These are phyloP conservation scores for Monosporascus sp. DNA, from an alignment of 2,329 filamentous ascomycete genomes.

Conservation along the genomic window DNA sequence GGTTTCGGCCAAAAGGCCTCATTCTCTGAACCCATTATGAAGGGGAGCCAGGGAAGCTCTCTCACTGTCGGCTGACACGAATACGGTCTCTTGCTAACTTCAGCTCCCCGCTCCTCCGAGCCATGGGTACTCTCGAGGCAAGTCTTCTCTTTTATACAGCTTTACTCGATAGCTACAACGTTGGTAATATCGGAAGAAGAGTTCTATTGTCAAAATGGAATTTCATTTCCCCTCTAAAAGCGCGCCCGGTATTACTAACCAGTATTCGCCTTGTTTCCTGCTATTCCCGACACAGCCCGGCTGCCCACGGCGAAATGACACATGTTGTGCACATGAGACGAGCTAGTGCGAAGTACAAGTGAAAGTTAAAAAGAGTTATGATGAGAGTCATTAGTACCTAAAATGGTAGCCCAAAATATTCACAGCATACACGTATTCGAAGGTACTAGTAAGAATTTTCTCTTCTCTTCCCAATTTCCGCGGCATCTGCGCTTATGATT, in stretches of 20 bases:
- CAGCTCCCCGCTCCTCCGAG: background rate
- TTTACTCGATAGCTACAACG: too few relatives aligned
- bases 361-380: background rate
- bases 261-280: background rate
- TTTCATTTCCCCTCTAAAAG: background rate
- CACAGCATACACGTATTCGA: background rate
- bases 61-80: background rate
- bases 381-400: background rate
- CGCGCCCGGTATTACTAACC: background rate
- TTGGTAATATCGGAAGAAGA: too few relatives aligned
- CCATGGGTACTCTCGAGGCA: background rate
- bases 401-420: background rate
- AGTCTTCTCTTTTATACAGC: too few relatives aligned
- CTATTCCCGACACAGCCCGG: background rate
- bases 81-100: background rate
- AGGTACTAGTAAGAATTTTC: slow-evolving; percentile 3
- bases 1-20: slow-evolving; percentile 9
- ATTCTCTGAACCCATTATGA: background rate
- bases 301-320: background rate
- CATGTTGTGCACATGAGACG: background rate
- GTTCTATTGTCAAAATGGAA: too few relatives aligned
- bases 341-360: background rate
- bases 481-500: too few relatives aligned
- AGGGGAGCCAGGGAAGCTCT: background rate
- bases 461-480: slow-evolving; percentile 8